Evolutionary conservation across 805 yeast genomes (phyloP).

Genomic region (Kazachstania africana): DNA sequence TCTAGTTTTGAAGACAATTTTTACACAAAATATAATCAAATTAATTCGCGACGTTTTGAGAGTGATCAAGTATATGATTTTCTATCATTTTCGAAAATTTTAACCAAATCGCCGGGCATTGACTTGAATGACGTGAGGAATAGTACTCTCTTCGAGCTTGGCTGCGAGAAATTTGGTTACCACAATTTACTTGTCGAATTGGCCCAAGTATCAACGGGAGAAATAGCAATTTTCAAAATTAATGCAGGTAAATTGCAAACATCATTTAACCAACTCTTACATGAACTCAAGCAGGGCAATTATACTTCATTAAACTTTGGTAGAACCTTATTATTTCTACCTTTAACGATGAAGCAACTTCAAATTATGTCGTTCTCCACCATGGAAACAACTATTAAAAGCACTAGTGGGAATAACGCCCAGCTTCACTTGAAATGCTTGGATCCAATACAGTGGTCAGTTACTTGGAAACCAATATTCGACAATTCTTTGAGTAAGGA

Average conservation of each 20-base stretch:
- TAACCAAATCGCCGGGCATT: conserved; percentile 12
- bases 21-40: conserved; percentile 4
- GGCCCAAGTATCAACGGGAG: conserved; percentile 16
- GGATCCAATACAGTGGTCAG: conserved; percentile 18
- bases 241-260: conserved; percentile 11
- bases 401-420: conserved; percentile 15
- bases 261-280: neutral
- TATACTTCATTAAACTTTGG: conserved; percentile 12
- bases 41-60: conserved; percentile 7
- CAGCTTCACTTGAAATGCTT: conserved; percentile 11
- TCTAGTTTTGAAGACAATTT: conserved; percentile 4
- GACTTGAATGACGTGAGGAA: conserved; percentile 8
- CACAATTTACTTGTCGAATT: conserved; percentile 15
- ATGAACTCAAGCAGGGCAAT: conserved; percentile 6
- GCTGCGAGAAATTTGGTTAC: conserved; percentile 9
- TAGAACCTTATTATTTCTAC: conserved; percentile 18
- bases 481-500: conserved; percentile 1
- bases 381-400: conserved; percentile 11
- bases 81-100: conserved; percentile 10
- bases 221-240: conserved; percentile 18
- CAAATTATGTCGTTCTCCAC: conserved; percentile 5
- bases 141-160: conserved; percentile 15
- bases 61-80: conserved; percentile 18
- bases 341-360: conserved; percentile 8
- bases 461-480: conserved; percentile 15